Conservation (phyloP, 768 basidiomycete genomes). For the Rossbeevera mucosa region DNA sequence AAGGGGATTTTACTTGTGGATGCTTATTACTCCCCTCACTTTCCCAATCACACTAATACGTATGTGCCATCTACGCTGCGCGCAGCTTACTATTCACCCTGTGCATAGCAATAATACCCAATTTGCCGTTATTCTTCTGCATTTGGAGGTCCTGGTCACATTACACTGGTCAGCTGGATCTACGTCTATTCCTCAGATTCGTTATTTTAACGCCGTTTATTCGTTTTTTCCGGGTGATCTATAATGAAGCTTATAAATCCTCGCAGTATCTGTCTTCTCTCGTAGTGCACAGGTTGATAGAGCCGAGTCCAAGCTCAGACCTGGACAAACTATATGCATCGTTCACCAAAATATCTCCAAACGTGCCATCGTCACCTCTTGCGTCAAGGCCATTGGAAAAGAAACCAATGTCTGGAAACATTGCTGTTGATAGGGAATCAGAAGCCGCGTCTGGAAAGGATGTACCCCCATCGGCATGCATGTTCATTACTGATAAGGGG, state of each 20-base stretch:
- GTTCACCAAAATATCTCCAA: slow-evolving; percentile 16
- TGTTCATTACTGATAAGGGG: slow-evolving; percentile 50
- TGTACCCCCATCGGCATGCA: slow-evolving; percentile 18
- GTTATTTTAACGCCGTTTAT: neutral
- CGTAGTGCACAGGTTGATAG: slow-evolving; percentile 50
- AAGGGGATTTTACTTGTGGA: slow-evolving; percentile 63
- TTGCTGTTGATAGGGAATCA: neutral
- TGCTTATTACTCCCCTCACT: slow-evolving; percentile 63
- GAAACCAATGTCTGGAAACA: neutral
- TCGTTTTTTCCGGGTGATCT: neutral
- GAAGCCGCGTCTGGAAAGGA: neutral
- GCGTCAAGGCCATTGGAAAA: slow-evolving; percentile 11
- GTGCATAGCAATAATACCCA: slow-evolving; percentile 69
- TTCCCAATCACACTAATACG: slow-evolving; percentile 75
- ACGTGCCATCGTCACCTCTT: slow-evolving; percentile 4
- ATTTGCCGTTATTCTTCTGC: slow-evolving; percentile 83
- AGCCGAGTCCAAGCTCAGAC: slow-evolving; percentile 47
- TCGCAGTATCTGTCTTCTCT: slow-evolving; percentile 64
- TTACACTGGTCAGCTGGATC: slow-evolving; percentile 53
- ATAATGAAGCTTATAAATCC: slow-evolving; percentile 55
- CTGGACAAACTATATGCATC: slow-evolving; percentile 56
- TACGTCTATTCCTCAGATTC: neutral
- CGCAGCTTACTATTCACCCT: neutral
- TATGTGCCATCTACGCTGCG: slow-evolving; percentile 34
- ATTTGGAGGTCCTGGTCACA: slow-evolving; percentile 84